A percentile compares a stretch with the other conserved stretches of the same genome.
These are phyloP conservation scores for Colletotrichum camelliae DNA, from an alignment of 2,329 filamentous ascomycete species.

Conservation along the genomic window DNA sequence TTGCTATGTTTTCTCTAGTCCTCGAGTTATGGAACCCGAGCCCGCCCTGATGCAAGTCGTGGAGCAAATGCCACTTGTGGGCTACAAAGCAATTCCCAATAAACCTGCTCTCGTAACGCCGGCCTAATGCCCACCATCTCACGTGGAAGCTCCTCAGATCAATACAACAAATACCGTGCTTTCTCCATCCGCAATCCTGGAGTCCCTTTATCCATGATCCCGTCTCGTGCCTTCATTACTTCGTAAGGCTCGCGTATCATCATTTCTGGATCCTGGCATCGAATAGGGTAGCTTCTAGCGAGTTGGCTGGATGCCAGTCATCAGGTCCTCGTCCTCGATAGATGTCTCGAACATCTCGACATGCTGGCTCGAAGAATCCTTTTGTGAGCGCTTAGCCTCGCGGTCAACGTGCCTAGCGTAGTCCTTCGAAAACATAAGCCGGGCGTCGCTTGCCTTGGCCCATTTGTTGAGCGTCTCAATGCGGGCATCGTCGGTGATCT, in stretches of 20 bases:
- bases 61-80: neutral
- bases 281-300: neutral
- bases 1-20: neutral
- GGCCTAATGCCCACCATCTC: slow-evolving; percentile 6
- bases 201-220: neutral
- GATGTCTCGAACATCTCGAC: slow-evolving; percentile 48
- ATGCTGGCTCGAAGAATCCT: slow-evolving; percentile 39
- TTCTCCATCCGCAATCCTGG: neutral
- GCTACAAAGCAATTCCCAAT: neutral
- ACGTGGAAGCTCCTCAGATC: neutral
- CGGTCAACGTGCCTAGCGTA: slow-evolving; percentile 54
- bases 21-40: neutral
- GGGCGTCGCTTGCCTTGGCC: slow-evolving; percentile 57
- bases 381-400: slow-evolving; percentile 52
- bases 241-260: neutral
- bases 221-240: slow-evolving; percentile 2
- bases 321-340: slow-evolving; percentile 66
- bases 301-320: slow-evolving; percentile 49
- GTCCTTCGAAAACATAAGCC: slow-evolving; percentile 60
- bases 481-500: slow-evolving; percentile 48
- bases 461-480: slow-evolving; percentile 52
- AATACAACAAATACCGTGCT: neutral
- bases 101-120: slow-evolving; percentile 20
- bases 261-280: neutral
- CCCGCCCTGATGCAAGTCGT: neutral